Base-by-base conservation (phyloP, 192 early-diverging fungal species). In the Rhizophagus clarus region DNA sequence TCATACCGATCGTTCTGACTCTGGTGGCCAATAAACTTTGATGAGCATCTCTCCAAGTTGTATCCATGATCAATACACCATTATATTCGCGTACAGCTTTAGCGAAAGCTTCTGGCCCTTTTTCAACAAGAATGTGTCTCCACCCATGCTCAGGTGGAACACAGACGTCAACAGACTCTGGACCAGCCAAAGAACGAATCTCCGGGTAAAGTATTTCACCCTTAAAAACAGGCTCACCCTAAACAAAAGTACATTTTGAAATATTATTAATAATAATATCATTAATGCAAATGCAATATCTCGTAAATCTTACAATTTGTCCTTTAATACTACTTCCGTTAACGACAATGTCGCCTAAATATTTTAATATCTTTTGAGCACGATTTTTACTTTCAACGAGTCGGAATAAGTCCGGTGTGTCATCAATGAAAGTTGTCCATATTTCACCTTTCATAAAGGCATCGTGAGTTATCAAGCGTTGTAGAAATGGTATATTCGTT, bases 381-480 rank as follows among this genome's bases (percentile, higher is more conserved):
- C 95, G 92, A 88, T 95, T 96, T 66, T 91, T 90, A 82, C 88
- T 88, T 77, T 90, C 91, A 79, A 90, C 93, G n/a, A 91, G 84
- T 64, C 91, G 85, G 83, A 99, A 96, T 60, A 99, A 89, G 87
- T 94, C 91, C 4, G 97, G 97, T 2, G 96, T 95, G 84, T 98
- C 97, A 83, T 99, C 97, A 81, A 99, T 97, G 76, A 97, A 99
- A 15, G 97, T 99, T 22, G 97, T 99, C 97, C 97, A 98, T 82
- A 95, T 90, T 79, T 89, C 88, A 73, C 96, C 97, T 47, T 85
- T 84, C 60, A 91, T 91, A 77, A 99, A 96, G 5, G 91, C 92
- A 7, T 90, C 89, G 86, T 97, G 91, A 6, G 91, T 93, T 61
- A 99, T 87, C 77, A 99, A 88, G 42, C 94, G 90, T 85, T 93